A percentile compares a stretch with the other conserved stretches of the same genome.
phyloP scores from a whole-genome alignment of 108 stramenopile species.

The Nannochloropsis salina region DNA sequence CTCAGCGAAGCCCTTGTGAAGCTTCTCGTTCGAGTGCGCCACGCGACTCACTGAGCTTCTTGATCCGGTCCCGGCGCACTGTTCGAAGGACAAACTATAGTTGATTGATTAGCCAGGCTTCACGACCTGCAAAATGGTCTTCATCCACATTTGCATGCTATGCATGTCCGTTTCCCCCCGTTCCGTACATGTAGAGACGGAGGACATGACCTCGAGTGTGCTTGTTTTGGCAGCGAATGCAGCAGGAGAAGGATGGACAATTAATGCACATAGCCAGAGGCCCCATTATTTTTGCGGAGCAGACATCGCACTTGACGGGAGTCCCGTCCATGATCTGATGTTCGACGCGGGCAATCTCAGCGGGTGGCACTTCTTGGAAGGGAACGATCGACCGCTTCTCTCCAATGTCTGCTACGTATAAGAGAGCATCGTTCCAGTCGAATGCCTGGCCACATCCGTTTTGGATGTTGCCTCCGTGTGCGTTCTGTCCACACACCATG shows the following conservation, averaged over 20 bases:
- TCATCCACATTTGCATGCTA: too few relatives aligned
- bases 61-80: too few relatives aligned
- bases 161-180: not conserved
- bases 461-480: not conserved
- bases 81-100: too few relatives aligned
- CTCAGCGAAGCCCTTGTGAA: too few relatives aligned
- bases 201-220: not conserved
- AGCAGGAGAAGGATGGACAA: not conserved
- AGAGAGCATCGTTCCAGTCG: slow-evolving; percentile 10
- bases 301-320: not conserved
- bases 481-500: not conserved
- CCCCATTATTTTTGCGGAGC: not conserved
- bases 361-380: not conserved
- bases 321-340: slow-evolving; percentile 14
- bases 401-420: not conserved
- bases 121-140: too few relatives aligned
- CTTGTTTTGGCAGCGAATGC: slow-evolving; percentile 17
- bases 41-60: too few relatives aligned
- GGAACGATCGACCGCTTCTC: not conserved
- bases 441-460: slow-evolving; percentile 10
- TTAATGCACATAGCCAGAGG: slow-evolving; percentile 5
- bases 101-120: too few relatives aligned
- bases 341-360: not conserved
- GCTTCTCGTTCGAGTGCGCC: too few relatives aligned
- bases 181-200: not conserved